Evolutionary conservation across 768 basidiomycete species (phyloP), one percentile per base, ranked within the genome.

Genomic region (Mycena epipterygia): DNA sequence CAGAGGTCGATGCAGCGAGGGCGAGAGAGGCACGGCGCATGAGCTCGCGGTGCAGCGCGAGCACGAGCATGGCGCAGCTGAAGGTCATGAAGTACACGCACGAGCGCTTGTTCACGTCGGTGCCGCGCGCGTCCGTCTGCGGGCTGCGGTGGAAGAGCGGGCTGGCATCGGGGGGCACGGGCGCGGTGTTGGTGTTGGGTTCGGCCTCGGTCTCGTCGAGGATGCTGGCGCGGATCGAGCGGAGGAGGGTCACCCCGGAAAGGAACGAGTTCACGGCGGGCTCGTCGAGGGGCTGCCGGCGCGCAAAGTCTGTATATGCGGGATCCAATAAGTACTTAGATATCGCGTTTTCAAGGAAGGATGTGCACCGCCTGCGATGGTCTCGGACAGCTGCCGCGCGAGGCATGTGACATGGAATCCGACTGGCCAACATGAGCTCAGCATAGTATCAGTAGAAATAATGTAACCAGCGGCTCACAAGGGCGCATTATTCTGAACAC

Each of bases 211-310:
- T 32, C 1, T 27, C n/a, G 16, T 49, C 56, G 56, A 65, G 55
- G 11, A 65, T 21, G 39, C 64, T 41, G 2, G 39, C 16, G 8
- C 29, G 32, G 48, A 64, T 53, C 13, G 61, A 35, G 5, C 65
- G 68, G 2, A 70, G 49, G 19, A 44, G 37, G 8, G 51, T 55
- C 11, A 64, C 25, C 1, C 49, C 16, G 7, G 57, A 44, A 7
- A 65, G 25, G 32, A 65, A 57, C 11, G 48, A 33, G 16, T 42
- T 55, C 3, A 65, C 30, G 13, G 57, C 23, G 30, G 35, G 16
- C n/a, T 70, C 62, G 23, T 62, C 27, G 32, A 70, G 56, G 3
- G 69, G 64, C 2, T 65, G 33, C 4, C 63, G 63, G 16, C 58
- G 63, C 11, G 64, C 64, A 23, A 64, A 46, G 27, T 64, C 68